A percentile compares a stretch with the other conserved stretches of the same genome.
Conservation (phyloP, 352 stramenopile genomes). For the Chrysophaeum taylorii region DNA sequence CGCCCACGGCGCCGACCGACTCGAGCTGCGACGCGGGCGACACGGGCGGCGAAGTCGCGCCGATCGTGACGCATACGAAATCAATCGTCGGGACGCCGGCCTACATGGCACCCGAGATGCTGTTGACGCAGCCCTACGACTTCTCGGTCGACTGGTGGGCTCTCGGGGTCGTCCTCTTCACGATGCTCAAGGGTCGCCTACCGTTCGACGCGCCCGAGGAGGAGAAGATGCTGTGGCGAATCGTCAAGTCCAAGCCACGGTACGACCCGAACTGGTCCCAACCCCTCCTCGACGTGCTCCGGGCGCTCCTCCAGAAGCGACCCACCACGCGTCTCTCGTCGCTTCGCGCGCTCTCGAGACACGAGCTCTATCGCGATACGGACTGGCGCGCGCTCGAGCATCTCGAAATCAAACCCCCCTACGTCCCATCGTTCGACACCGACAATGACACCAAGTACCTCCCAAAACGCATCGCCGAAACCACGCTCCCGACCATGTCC, state of each 20-base stretch:
- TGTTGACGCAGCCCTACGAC: conserved; percentile 14
- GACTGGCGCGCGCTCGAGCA: background rate
- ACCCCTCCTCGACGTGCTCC: background rate
- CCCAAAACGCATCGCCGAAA: background rate
- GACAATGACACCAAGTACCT: conserved; percentile 5
- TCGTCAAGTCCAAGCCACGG: conserved; percentile 7
- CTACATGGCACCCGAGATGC: conserved; percentile 26
- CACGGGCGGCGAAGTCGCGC: background rate
- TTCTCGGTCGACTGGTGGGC: conserved; percentile 71
- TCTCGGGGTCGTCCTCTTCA: conserved; percentile 69
- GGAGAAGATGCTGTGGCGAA: conserved; percentile 60
- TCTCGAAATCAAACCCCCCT: background rate
- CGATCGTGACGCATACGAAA: background rate
- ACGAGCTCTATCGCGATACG: background rate
- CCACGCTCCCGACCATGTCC: background rate
- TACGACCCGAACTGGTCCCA: background rate
- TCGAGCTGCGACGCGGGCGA: background rate
- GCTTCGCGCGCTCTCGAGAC: background rate
- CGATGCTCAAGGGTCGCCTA: conserved; percentile 70
- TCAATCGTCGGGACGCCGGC: conserved; percentile 16
- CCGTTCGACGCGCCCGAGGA: conserved; percentile 73
- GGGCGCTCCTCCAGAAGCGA: conserved; percentile 1
- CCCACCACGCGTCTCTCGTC: background rate
- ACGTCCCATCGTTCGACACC: background rate
- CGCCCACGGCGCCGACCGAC: background rate